phyloP scores from a whole-genome alignment of 768 basidiomycete genomes.

The Podaxis rugospora region DNA sequence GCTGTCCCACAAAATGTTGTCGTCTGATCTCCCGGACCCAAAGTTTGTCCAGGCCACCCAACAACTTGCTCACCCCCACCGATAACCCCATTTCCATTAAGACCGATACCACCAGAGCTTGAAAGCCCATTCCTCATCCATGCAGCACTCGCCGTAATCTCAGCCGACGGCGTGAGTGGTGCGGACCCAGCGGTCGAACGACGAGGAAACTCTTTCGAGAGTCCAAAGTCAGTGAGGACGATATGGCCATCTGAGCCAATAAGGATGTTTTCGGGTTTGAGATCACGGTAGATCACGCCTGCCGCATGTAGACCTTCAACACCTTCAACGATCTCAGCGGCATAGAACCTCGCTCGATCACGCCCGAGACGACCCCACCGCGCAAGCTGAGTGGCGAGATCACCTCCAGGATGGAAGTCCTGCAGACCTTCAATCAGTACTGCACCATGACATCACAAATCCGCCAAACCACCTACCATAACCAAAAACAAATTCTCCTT shows the following conservation, averaged over 20 bases:
- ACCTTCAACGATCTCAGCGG: constrained; percentile 95
- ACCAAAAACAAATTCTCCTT: constrained; percentile 96
- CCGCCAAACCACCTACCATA: constrained; percentile 55
- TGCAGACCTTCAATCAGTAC: constrained; percentile 19
- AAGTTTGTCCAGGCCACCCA: constrained; percentile 54
- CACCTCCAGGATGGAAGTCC: constrained; percentile 96
- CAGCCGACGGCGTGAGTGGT: constrained; percentile 53
- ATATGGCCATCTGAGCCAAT: constrained; percentile 94
- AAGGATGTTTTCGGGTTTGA: constrained; percentile 96
- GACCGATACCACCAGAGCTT: background rate
- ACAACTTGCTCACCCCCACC: constrained; percentile 32
- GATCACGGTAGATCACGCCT: constrained; percentile 95
- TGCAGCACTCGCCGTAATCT: constrained; percentile 53
- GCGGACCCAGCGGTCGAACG: constrained; percentile 37
- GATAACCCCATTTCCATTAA: background rate
- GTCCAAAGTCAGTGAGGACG: constrained; percentile 94
- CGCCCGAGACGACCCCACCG: constrained; percentile 92
- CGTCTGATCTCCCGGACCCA: constrained; percentile 59
- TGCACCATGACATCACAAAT: constrained; percentile 4
- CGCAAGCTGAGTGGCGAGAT: constrained; percentile 95
- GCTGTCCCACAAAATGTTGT: constrained; percentile 95
- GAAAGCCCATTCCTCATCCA: constrained; percentile 60
- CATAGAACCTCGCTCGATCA: constrained; percentile 94
- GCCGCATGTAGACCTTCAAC: constrained; percentile 91
- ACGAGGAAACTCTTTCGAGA: constrained; percentile 86